Base-by-base conservation (phyloP, 139 green algal genomes). In the Closterium sp. region DNA sequence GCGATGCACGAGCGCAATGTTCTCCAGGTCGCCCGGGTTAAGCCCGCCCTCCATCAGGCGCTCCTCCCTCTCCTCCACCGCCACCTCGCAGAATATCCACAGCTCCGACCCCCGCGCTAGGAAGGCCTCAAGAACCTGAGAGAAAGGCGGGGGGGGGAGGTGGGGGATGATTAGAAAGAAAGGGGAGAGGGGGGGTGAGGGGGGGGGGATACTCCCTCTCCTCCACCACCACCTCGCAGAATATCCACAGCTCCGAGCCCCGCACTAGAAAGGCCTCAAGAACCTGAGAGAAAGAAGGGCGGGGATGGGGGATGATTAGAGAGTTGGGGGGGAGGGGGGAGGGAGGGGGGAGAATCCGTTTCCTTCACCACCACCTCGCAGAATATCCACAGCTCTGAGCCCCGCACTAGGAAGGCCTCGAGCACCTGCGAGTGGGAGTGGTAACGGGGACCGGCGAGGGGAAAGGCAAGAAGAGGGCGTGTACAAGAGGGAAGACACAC, bases 71-170 rank as follows among this genome's bases (percentile, higher is more conserved):
- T 95, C 87, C 25, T 85, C 38, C 8, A 93, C 23, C 31, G 90
- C 21, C 84, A 96, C 92, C 32, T 96, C 94, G 34, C 92, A 94
- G 84, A 96, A 95, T 35, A 96, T 93, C 88, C 90, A 95, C 86
- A 96, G 87, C 89, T 96, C 94, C 4, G 88, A 94, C 12, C 91
- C 95, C 5, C 31, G 36, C 33, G 81, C 12, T 31, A 96, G 91
- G 86, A 96, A 96, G 1, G 91, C 84, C 83, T 96, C 95, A n/a
- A 96, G 91, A 34, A 96, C 94, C 85, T 93, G 89, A n/a, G n/a
- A n/a, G n/a, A n/a, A n/a, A n/a, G n/a, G n/a, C n/a, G n/a, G n/a
- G n/a, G n/a, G n/a, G n/a, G n/a, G n/a, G 30, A 32, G 30, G 5
- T 19, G 35, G 7, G 2, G 87, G 19, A 91, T 9, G 64, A 2